Evolutionary conservation across 1,139 yeast genomes (phyloP).

Genomic region (Candida smagusa): DNA sequence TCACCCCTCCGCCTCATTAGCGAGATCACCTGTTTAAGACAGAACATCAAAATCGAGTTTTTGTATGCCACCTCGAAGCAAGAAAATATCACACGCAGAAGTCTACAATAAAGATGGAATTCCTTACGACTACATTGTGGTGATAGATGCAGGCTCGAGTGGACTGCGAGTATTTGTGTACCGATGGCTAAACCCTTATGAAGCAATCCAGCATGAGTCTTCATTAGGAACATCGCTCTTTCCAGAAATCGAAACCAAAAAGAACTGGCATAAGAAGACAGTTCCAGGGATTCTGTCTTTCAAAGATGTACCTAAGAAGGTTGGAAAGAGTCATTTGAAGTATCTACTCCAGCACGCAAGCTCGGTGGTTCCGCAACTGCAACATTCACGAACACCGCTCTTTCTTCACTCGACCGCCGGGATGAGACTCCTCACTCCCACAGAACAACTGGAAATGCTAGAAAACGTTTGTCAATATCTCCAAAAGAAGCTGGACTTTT

Average conservation of each 20-base stretch:
- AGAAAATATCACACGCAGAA: background rate
- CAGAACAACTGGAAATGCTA: constrained; percentile 50
- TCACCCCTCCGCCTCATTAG: no score
- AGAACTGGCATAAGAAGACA: constrained; percentile 58
- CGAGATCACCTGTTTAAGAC: no score
- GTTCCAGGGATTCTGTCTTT: constrained; percentile 69
- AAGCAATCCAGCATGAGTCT: constrained; percentile 26
- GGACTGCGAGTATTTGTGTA: constrained; percentile 78
- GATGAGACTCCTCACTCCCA: constrained; percentile 61
- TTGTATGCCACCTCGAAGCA: background rate
- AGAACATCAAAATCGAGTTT: no score
- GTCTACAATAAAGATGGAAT: constrained; percentile 34
- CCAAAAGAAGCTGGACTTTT: constrained; percentile 51
- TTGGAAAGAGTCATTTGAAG: constrained; percentile 60
- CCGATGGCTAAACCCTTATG: constrained; percentile 55
- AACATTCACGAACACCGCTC: constrained; percentile 70
- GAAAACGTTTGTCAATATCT: constrained; percentile 56
- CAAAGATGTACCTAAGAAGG: constrained; percentile 45
- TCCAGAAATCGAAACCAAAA: constrained; percentile 43
- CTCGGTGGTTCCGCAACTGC: constrained; percentile 60
- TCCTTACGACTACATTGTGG: constrained; percentile 65
- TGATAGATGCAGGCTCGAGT: constrained; percentile 81
- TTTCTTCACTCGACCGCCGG: constrained; percentile 83
- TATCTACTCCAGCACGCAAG: constrained; percentile 54
- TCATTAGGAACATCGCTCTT: constrained; percentile 13